Evolutionary conservation across 108 stramenopile genomes (phyloP).

Genomic region (Discostella pseudostelligera): DNA sequence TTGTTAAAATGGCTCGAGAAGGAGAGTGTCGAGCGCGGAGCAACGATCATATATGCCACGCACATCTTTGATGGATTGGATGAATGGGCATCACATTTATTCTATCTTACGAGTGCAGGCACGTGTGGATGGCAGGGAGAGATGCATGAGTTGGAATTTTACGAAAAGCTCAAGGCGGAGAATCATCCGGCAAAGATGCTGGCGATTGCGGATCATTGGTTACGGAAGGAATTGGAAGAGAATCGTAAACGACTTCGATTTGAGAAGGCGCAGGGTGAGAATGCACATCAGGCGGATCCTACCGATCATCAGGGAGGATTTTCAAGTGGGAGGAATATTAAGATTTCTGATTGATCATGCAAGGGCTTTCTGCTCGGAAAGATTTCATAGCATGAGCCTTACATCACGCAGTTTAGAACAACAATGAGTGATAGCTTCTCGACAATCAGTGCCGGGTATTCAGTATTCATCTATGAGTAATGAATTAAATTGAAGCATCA

Average conservation of each 20-base stretch:
- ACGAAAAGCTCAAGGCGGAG: slow-evolving; percentile 65
- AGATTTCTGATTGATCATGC: slow-evolving; percentile 11
- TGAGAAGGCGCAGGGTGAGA: slow-evolving; percentile 70
- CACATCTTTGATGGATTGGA: slow-evolving; percentile 98
- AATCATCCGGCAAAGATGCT: slow-evolving; percentile 84
- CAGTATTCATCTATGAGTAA: no score
- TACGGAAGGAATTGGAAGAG: slow-evolving; percentile 77
- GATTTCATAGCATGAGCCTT: background rate
- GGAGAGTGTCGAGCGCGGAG: slow-evolving; percentile 87
- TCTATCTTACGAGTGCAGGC: slow-evolving; percentile 73
- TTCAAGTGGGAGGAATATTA: slow-evolving; percentile 71
- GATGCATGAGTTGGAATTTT: slow-evolving; percentile 72
- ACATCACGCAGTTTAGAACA: background rate
- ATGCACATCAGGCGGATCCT: slow-evolving; percentile 61
- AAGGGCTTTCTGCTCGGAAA: slow-evolving; percentile 1
- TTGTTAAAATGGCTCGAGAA: slow-evolving; percentile 88
- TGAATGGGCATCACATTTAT: slow-evolving; percentile 62
- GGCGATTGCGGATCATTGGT: slow-evolving; percentile 84
- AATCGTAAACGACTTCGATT: slow-evolving; percentile 40
- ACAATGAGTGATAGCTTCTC: background rate
- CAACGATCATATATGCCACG: slow-evolving; percentile 97
- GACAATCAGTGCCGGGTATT: no score
- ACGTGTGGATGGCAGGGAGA: slow-evolving; percentile 83
- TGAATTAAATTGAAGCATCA: no score
- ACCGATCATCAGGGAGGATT: slow-evolving; percentile 84